phyloP scores from a whole-genome alignment of 148 eudicot species.

The Selenicereus undatus region DNA sequence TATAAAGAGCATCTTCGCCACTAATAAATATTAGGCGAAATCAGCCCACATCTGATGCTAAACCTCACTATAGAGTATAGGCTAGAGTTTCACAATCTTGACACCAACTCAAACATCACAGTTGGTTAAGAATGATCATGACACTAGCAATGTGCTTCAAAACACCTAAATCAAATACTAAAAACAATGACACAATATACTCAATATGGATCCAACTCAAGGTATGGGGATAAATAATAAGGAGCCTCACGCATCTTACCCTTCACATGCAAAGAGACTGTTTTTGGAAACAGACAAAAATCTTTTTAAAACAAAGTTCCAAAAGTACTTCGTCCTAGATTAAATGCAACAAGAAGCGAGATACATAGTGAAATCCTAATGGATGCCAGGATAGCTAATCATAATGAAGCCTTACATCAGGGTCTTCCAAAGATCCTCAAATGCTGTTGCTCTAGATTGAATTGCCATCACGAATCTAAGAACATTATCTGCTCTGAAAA shows the following conservation, averaged over 20 bases:
- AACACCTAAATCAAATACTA: neutral
- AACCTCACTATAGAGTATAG: neutral
- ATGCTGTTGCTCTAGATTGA: constrained; percentile 16
- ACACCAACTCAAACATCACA: constrained; percentile 1
- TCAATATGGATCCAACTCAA: neutral
- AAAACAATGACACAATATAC: neutral
- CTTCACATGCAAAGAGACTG: neutral
- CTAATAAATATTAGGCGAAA: neutral
- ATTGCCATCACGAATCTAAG: constrained; percentile 4
- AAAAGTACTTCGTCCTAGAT: neutral
- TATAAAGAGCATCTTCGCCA: neutral
- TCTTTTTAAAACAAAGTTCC: neutral
- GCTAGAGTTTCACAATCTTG: neutral
- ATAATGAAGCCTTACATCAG: constrained; percentile 5
- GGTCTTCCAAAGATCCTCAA: neutral
- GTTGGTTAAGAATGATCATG: neutral
- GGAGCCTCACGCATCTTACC: neutral
- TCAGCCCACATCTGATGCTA: neutral
- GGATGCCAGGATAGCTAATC: neutral
- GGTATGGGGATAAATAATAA: neutral
- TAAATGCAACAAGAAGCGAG: neutral
- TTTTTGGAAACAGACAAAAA: neutral
- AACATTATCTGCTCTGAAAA: neutral
- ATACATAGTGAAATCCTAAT: neutral
- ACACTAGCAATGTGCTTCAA: constrained; percentile 6